A percentile compares a stretch with the other conserved stretches of the same genome.
phyloP scores from a whole-genome alignment of 106 monocot species.

The Xerophyta viscosa region DNA sequence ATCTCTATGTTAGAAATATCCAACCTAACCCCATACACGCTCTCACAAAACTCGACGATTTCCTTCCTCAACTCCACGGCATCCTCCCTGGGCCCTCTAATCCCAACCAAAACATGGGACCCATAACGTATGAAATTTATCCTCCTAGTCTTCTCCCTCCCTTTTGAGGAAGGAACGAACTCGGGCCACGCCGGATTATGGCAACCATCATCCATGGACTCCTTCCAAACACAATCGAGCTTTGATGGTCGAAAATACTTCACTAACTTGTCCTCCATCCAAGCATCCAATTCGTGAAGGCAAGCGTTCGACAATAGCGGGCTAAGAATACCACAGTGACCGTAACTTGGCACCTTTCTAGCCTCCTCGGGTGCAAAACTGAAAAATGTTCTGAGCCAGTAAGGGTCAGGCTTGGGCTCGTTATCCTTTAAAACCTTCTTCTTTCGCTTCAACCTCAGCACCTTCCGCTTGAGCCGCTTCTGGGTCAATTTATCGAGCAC shows the following conservation, averaged over 20 bases:
- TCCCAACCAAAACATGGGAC: slow-evolving; percentile 68
- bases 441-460: slow-evolving; percentile 59
- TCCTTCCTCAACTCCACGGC: slow-evolving; percentile 55
- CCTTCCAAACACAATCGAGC: slow-evolving; percentile 84
- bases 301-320: slow-evolving; percentile 77
- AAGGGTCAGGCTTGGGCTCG: slow-evolving; percentile 93
- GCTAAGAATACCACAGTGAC: slow-evolving; percentile 83
- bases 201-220: slow-evolving; percentile 58
- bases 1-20: slow-evolving; percentile 72
- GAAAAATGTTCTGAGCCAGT: slow-evolving; percentile 85
- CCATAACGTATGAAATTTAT: slow-evolving; percentile 88
- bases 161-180: slow-evolving; percentile 70
- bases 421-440: slow-evolving; percentile 80
- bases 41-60: slow-evolving; percentile 71
- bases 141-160: slow-evolving; percentile 63
- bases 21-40: slow-evolving; percentile 39
- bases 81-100: slow-evolving; percentile 88
- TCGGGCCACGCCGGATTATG: slow-evolving; percentile 97
- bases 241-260: slow-evolving; percentile 64
- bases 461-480: slow-evolving; percentile 81
- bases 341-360: slow-evolving; percentile 38
- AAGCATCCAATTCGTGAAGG: slow-evolving; percentile 62
- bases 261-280: slow-evolving; percentile 67
- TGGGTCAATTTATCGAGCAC: slow-evolving; percentile 29
- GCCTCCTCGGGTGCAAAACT: slow-evolving; percentile 74